Evolutionary conservation across 306 rosid genomes (phyloP), one percentile per base, ranked within the genome.

Genomic region (Lathyrus aphaca): DNA sequence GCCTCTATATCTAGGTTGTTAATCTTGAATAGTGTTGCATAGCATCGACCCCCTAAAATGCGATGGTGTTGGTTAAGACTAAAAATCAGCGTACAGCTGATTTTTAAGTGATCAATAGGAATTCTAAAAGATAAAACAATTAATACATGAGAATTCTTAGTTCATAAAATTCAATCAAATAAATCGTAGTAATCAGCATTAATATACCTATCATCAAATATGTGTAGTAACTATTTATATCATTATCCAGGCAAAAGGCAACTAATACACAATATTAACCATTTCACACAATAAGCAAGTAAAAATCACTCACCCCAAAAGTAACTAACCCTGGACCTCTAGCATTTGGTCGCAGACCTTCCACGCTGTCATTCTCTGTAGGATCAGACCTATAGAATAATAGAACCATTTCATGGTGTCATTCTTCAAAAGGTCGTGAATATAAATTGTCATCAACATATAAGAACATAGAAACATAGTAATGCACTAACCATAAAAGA

Each of bases 321-420:
- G 98, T 92, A 83, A 92, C 98, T 75, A 92, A 88, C 32, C 98
- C 98, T 0, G 98, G 98, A 81, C 98, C 98, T 79, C 98, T 86
- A 69, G 98, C 98, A 77, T 92, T 92, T 37, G 98, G 98, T 69
- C 98, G 84, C 73, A 92, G 72, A 62, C 98, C 98, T 85, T 92
- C 98, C 71, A 92, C 96, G 12, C 98, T 92, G 60, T 92, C 98
- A 53, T 92, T 92, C 84, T 92, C 98, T 43, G 96, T 92, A 55
- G 98, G 98, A 68, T 92, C 98, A 13, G 98, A 92, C 98, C 98
- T 92, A 71, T 76, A 79, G 15, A 80, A 77, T 96, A 90, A 71
- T 76, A 79, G 15, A 80, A 77, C 73, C 67, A 70, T 68, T 54
- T 37, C 71, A 83, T 44, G 77, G 30, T 23, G 80, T 77, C 67